Percentiles rank a stretch among this genome's conserved stretches.
These are phyloP conservation scores for Zygoascus hellenicus DNA, from an alignment of 1,139 yeast genomes.

Conservation along the genomic window DNA sequence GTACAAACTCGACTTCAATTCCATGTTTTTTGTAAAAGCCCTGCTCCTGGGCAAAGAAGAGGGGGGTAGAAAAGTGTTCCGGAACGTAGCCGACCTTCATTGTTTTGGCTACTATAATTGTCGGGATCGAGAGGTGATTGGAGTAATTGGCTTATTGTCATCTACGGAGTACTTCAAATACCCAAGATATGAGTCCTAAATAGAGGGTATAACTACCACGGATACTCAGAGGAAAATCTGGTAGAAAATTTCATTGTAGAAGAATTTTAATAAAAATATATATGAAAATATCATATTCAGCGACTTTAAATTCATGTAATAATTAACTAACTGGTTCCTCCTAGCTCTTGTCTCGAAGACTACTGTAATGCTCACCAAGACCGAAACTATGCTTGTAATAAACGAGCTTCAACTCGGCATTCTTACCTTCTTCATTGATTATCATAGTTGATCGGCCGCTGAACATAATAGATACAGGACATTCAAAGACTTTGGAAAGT, in stretches of 20 bases:
- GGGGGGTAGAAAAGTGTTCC: constrained; percentile 86
- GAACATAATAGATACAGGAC: constrained; percentile 69
- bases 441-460: constrained; percentile 62
- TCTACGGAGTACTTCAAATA: no score
- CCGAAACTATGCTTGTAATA: constrained; percentile 84
- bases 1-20: constrained; percentile 56
- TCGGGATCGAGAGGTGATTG: neutral
- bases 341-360: constrained; percentile 48
- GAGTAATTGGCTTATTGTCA: neutral
- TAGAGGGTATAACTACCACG: no score
- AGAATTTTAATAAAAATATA: no score
- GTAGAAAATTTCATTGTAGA: no score
- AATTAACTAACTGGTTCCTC: no score
- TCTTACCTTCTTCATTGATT: constrained; percentile 47
- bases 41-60: constrained; percentile 61
- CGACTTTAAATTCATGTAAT: no score
- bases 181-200: no score
- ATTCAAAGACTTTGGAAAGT: constrained; percentile 56
- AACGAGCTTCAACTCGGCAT: constrained; percentile 58
- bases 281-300: no score
- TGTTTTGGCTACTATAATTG: neutral
- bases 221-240: no score
- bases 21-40: constrained; percentile 46
- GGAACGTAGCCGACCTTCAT: constrained; percentile 77
- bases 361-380: constrained; percentile 92